Evolutionary conservation across 495 filamentous ascomycete species (phyloP), one percentile per base, ranked within the genome.

Genomic region (Rusavskia elegans): DNA sequence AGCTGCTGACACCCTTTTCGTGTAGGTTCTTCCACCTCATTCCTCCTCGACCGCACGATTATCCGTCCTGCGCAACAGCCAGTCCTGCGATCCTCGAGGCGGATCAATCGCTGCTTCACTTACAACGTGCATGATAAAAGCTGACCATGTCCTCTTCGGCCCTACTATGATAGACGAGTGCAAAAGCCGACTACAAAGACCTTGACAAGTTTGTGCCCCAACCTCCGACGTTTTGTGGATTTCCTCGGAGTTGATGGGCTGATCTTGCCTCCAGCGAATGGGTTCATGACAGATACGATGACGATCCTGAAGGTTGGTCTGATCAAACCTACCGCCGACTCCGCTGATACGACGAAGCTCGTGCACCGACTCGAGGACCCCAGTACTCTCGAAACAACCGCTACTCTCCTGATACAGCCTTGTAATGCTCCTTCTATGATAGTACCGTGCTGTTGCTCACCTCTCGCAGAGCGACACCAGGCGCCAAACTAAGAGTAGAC

Each of bases 211-310:
- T 61, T 61, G 66, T 64, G 23, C 10, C 29, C 46, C 42, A 42
- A 19, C 20, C 11, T 11, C n/a, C n/a, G 39, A 42, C 11, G 0
- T 9, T 42, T 9, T 1, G 4, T 8, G 39, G 21, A n/a, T 9
- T 23, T 45, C 38, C 39, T 39, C 27, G 20, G 25, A 17, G 35
- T n/a, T 9, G 37, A 25, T 10, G 5, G 49, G 27, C 54, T 64
- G 55, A 64, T 48, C 48, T 16, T 41, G 7, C 45, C 30, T 52
- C 37, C 57, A 93, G 85, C 55, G 87, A 95, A 64, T 93, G 88
- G 88, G 83, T 90, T 55, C 87, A 94, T 62, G 87, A 94, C 68
- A 84, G 80, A 61, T 94, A 77, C 59, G 84, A 89, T 61, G 85
- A 86, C 57, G 73, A 73, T 61, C 61, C 68, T 61, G 66, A 76